Base-by-base conservation (phyloP, 345 rosid genomes). In the Angophora floribunda region DNA sequence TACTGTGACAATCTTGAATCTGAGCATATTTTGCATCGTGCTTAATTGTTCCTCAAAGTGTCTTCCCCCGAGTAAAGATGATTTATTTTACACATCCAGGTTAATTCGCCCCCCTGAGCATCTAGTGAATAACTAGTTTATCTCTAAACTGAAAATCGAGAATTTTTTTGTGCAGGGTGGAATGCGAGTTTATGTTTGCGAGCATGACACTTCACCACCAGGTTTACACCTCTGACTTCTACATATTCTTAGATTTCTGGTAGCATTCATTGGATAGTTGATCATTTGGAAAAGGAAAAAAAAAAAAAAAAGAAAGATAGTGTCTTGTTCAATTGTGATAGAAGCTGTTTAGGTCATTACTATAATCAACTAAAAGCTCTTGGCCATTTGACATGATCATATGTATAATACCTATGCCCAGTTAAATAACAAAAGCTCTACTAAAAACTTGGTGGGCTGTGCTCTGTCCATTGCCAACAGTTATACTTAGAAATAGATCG, bases 181-280 rank as follows among this genome's bases (percentile, higher is more conserved):
- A 87, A 88, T 95, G 95, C 93, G 94, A 87, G 97, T 95, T 45
- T 97, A 97, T 78, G 86, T 96, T 44, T 95, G 98, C 90, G 97
- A 95, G 87, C 99, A 93, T 88, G 95, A 97, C 89, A 96, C 98
- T 36, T 88, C 95, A 59, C 98, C 99, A 13, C 96, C 99, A 89
- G 99, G 96, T 95, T 79, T 79, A n/a, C 88, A 85, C 75, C 79
- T 59, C 90, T 91, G 63, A 51, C 55, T 36, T 78, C 49, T 26
- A 26, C 49, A 45, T 32, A 21, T n/a, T 28, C 53, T 80, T 85
- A 52, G 86, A n/a, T 36, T 80, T 78, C 36, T 47, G 28, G 45
- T 80, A 28, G 55, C 47, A 1, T 26, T 45, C 17, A 30, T 24
- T 3, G 11, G 55, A 26, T 79, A 41, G 16, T 17, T 5, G 19